These are phyloP conservation scores for Hypoxylon cercidicola DNA, from an alignment of 495 filamentous ascomycete genomes.

Conservation along the genomic window DNA sequence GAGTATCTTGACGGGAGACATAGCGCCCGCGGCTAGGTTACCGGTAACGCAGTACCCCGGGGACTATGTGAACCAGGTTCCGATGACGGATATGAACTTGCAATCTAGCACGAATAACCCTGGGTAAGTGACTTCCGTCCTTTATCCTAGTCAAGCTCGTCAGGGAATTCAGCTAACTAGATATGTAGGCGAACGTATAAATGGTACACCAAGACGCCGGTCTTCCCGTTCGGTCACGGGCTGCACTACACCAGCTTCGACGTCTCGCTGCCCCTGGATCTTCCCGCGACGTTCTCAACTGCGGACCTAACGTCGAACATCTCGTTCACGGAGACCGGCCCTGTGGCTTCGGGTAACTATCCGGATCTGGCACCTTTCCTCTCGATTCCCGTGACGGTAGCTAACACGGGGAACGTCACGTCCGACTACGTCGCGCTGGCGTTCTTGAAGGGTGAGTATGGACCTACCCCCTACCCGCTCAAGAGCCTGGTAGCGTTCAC, in stretches of 20 bases:
- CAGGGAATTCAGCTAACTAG: slow-evolving; percentile 10
- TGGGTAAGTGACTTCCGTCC: slow-evolving; percentile 38
- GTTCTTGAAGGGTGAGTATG: slow-evolving; percentile 63
- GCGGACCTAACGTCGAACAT: slow-evolving; percentile 47
- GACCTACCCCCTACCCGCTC: slow-evolving; percentile 66
- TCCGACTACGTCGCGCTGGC: slow-evolving; percentile 66
- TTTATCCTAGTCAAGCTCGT: not conserved
- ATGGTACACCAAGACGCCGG: slow-evolving; percentile 56
- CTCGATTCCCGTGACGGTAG: slow-evolving; percentile 48
- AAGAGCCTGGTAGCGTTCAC: slow-evolving; percentile 68
- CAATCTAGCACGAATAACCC: slow-evolving; percentile 49
- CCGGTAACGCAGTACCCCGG: slow-evolving; percentile 66
- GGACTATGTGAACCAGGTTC: slow-evolving; percentile 51
- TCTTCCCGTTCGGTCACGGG: slow-evolving; percentile 62
- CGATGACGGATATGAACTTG: slow-evolving; percentile 57
- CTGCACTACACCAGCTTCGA: slow-evolving; percentile 64
- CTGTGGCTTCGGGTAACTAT: slow-evolving; percentile 48
- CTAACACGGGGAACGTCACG: slow-evolving; percentile 63
- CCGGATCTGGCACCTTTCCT: slow-evolving; percentile 57
- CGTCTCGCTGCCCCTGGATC: slow-evolving; percentile 43
- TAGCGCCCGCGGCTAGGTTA: slow-evolving; percentile 67
- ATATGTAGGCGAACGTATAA: slow-evolving; percentile 60
- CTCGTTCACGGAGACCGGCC: slow-evolving; percentile 41
- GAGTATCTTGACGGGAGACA: slow-evolving; percentile 61
- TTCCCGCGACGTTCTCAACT: slow-evolving; percentile 45